phyloP scores from a whole-genome alignment of 768 basidiomycete species.

The Pleurotus salmoneostramineus region DNA sequence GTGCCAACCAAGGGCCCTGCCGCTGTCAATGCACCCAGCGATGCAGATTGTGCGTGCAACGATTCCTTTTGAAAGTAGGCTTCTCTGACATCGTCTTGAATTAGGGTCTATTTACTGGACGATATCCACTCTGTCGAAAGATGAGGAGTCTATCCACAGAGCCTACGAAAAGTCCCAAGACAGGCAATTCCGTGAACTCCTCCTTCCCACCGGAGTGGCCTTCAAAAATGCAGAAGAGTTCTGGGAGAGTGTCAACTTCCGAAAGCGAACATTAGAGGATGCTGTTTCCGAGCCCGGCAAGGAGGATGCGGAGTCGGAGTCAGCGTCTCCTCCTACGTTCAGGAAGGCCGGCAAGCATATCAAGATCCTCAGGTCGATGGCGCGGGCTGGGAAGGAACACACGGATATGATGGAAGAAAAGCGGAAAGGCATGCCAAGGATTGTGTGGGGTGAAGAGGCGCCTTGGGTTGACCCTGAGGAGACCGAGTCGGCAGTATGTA shows the following conservation, averaged over 20 bases:
- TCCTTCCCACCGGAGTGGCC: conserved; percentile 46
- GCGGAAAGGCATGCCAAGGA: conserved; percentile 41
- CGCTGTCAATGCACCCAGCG: conserved; percentile 23
- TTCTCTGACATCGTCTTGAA: background rate
- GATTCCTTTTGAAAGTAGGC: background rate
- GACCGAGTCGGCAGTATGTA: background rate
- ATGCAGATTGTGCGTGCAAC: conserved; percentile 23
- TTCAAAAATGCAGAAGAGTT: conserved; percentile 36
- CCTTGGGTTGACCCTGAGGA: conserved; percentile 8
- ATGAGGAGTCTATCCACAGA: conserved; percentile 28
- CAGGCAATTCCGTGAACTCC: conserved; percentile 43
- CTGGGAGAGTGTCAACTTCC: conserved; percentile 44
- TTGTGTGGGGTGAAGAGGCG: conserved; percentile 32
- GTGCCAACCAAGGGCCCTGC: conserved; percentile 29
- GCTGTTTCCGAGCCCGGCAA: background rate
- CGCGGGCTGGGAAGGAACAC: conserved; percentile 40
- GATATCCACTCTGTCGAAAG: conserved; percentile 35
- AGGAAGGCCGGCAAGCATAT: conserved; percentile 27
- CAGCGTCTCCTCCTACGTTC: conserved; percentile 27
- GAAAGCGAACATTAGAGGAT: conserved; percentile 3
- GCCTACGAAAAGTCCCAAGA: conserved; percentile 27
- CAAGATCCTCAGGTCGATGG: conserved; percentile 38
- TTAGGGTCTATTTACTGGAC: conserved; percentile 65
- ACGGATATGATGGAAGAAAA: conserved; percentile 28
- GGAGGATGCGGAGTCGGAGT: conserved; percentile 19